These are phyloP conservation scores for Populus tomentosa DNA, from an alignment of 441 rosid genomes.

Conservation along the genomic window DNA sequence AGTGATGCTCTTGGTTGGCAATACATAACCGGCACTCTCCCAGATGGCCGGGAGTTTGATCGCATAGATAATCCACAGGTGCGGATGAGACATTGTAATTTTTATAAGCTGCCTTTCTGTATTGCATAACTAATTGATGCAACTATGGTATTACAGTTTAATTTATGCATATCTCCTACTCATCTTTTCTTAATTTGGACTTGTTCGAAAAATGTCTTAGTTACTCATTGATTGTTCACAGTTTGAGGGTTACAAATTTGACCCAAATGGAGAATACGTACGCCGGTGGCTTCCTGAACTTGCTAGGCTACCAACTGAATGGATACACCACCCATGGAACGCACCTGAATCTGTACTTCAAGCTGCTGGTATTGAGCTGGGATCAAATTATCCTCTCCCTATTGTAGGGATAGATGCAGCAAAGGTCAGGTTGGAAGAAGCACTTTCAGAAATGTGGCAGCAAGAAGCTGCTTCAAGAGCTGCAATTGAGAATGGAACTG, in stretches of 20 bases:
- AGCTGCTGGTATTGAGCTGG: conserved; percentile 95
- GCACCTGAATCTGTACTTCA: conserved; percentile 88
- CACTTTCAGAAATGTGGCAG: conserved; percentile 90
- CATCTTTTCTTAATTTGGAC: not conserved
- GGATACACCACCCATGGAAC: conserved; percentile 99
- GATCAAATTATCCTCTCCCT: conserved; percentile 92
- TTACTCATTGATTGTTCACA: conserved; percentile 23
- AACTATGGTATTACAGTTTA: not conserved
- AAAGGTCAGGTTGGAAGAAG: conserved; percentile 74
- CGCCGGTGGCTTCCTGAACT: conserved; percentile 98
- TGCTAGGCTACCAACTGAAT: conserved; percentile 96
- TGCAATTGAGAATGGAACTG: conserved; percentile 81
- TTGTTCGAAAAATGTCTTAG: conserved; percentile 5
- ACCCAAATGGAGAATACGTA: conserved; percentile 88
- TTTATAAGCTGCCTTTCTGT: not conserved
- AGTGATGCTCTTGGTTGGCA: conserved; percentile 76
- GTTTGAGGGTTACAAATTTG: conserved; percentile 91
- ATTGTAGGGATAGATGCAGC: conserved; percentile 85
- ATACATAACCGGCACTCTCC: conserved; percentile 86
- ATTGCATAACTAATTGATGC: not conserved
- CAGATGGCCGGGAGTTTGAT: conserved; percentile 85
- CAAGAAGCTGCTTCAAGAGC: conserved; percentile 94
- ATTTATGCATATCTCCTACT: not conserved
- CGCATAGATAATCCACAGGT: conserved; percentile 97
- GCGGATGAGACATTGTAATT: conserved; percentile 3